Percentiles rank a stretch among this genome's conserved stretches.
These are phyloP conservation scores for Moniliophthora roreri DNA, from an alignment of 1,284 basidiomycete species.

Conservation along the genomic window DNA sequence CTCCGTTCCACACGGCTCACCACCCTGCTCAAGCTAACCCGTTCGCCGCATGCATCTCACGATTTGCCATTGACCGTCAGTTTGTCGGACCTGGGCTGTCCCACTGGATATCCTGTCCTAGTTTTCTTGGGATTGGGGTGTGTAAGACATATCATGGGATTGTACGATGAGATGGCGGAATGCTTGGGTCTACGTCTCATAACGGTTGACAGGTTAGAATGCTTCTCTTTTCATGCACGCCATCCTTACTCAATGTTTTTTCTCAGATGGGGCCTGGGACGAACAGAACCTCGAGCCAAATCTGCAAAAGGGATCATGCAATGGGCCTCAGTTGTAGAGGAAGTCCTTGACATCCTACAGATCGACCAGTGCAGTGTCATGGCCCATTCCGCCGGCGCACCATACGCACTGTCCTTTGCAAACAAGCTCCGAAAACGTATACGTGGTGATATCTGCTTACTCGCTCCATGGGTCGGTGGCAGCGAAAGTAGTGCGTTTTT, in stretches of 20 bases:
- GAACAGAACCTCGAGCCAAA: constrained; percentile 73
- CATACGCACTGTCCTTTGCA: constrained; percentile 90
- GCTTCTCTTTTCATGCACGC: constrained; percentile 6
- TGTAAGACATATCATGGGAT: constrained; percentile 90
- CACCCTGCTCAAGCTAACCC: constrained; percentile 74
- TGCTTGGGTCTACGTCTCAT: constrained; percentile 86
- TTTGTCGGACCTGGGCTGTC: constrained; percentile 86
- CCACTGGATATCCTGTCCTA: constrained; percentile 82
- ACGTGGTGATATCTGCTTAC: constrained; percentile 81
- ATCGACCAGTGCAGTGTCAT: constrained; percentile 86
- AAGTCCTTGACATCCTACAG: constrained; percentile 81
- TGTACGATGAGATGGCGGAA: constrained; percentile 96
- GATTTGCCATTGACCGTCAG: constrained; percentile 83
- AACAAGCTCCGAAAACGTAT: constrained; percentile 75
- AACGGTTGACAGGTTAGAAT: constrained; percentile 83
- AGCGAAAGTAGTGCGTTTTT: constrained; percentile 75
- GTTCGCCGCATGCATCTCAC: constrained; percentile 74
- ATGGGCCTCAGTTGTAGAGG: constrained; percentile 89
- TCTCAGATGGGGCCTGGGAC: constrained; percentile 88
- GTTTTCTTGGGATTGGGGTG: constrained; percentile 93
- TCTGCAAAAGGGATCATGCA: constrained; percentile 80
- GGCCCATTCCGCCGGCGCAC: constrained; percentile 96
- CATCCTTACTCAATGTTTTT: constrained; percentile 17
- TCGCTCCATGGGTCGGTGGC: constrained; percentile 96
- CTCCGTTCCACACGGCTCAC: constrained; percentile 85